Evolutionary conservation across 2,329 filamentous ascomycete genomes (phyloP).

Genomic region (Phyllachora maydis): DNA sequence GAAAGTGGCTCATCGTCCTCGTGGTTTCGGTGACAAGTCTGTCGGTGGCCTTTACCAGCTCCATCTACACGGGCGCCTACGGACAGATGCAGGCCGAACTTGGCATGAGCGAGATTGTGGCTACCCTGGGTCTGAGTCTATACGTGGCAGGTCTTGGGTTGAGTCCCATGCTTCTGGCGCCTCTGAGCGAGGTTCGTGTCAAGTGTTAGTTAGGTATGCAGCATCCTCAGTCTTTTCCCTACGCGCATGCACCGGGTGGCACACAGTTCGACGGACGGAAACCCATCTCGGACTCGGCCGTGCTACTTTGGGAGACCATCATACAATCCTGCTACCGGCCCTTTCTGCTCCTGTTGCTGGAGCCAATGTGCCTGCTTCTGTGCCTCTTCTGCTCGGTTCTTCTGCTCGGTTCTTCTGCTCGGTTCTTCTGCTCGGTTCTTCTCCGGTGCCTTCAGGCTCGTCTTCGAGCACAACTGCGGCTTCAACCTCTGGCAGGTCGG

Average conservation of each 20-base stretch:
- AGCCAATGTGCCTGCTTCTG: constrained; percentile 71
- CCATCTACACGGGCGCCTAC: constrained; percentile 79
- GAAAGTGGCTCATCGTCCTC: no score
- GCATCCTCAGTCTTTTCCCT: no score
- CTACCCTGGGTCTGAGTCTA: constrained; percentile 59
- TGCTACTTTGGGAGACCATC: constrained; percentile 49
- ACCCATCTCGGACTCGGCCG: constrained; percentile 60
- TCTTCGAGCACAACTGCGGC: constrained; percentile 54
- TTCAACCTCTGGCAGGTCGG: constrained; percentile 66
- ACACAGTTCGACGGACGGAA: constrained; percentile 68
- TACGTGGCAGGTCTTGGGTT: constrained; percentile 60
- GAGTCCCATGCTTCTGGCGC: no score
- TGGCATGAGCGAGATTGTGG: constrained; percentile 45
- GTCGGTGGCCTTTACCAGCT: no score
- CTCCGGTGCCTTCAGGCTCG: constrained; percentile 69
- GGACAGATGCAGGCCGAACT: constrained; percentile 58
- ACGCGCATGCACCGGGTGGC: constrained; percentile 44
- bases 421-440: constrained; percentile 82
- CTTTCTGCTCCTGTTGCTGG: constrained; percentile 58
- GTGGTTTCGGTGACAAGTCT: no score
- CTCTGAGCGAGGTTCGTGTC: no score
- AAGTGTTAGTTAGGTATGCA: no score
- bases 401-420: constrained; percentile 68
- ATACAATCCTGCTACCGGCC: constrained; percentile 41
- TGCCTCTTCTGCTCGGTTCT: no score